Base-by-base conservation (phyloP, 2,329 filamentous ascomycete species). In the Colletotrichum australisinense region DNA sequence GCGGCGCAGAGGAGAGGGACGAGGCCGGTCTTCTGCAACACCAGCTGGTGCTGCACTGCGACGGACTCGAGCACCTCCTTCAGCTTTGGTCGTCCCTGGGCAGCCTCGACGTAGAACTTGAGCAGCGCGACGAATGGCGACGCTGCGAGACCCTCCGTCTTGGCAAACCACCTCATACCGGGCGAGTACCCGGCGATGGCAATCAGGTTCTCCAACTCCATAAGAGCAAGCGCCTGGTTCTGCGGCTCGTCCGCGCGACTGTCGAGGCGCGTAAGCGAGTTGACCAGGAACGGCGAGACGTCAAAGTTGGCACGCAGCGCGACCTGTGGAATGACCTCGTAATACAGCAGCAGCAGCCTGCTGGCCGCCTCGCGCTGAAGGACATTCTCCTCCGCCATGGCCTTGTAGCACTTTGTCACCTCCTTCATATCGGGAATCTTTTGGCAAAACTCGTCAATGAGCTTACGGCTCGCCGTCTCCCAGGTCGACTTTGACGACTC, bases 81-180 rank as follows among this genome's bases (percentile, higher is more conserved):
- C 19, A 76, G 26, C 58, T 59, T 74, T 32, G 67, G 66, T 28
- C 71, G 63, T 32, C 56, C 71, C 62, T 73, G 62, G n/a, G 71
- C 62, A 22, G 30, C 62, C 35, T 73, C 60, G 22, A 73, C 62
- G 0, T 73, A 71, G 32, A 88, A 83, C 72, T 88, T 90, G 6
- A 96, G 81, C 26, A 96, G 86, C 0, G 91, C 91, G n/a, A 90
- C 90, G 75, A 95, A 94, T 0, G 93, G 93, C 4, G 93, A 94
- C 52, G 90, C 84, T 1, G 82, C 80, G n/a, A 93, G 85, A 1
- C 87, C 87, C 75, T 93, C 90, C 72, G 85, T 89, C 78, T 94
- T 95, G 75, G 93, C 89, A 85, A 97, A 98, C 96, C 96, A 98
- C 75, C 93, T 91, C 92, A 98, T 97, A 6, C 92, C 92, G 0